phyloP scores from a whole-genome alignment of 495 filamentous ascomycete genomes.

The Copromyces sp. region DNA sequence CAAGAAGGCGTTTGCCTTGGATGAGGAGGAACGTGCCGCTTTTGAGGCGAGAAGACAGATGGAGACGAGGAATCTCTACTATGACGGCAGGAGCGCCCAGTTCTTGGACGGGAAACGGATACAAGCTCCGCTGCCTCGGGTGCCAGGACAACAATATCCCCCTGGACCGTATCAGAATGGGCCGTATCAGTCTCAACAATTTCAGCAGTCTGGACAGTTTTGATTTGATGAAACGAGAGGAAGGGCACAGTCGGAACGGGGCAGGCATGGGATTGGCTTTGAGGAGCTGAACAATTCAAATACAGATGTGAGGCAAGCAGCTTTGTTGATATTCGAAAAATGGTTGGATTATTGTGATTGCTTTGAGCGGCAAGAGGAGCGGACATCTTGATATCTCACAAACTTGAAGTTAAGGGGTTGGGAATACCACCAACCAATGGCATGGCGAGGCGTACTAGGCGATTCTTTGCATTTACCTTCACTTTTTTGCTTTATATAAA shows the following conservation, averaged over 20 bases:
- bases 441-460: no score
- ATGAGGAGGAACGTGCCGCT: conserved; percentile 43
- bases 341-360: neutral
- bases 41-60: conserved; percentile 38
- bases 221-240: neutral
- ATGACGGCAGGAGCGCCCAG: conserved; percentile 29
- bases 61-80: conserved; percentile 30
- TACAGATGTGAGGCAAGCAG: neutral
- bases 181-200: neutral
- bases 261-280: neutral
- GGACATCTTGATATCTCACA: neutral
- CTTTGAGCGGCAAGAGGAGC: neutral
- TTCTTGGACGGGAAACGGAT: conserved; percentile 36
- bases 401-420: neutral
- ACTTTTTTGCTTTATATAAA: no score
- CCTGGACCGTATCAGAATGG: neutral
- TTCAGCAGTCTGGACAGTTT: neutral
- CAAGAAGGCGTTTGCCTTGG: conserved; percentile 47
- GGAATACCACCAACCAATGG: neutral
- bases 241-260: neutral
- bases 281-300: neutral
- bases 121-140: neutral
- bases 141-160: neutral
- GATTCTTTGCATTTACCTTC: no score
- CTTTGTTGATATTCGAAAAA: neutral